Conservation (phyloP, 176 grass and related monocot species). For the Lolium perenne region DNA sequence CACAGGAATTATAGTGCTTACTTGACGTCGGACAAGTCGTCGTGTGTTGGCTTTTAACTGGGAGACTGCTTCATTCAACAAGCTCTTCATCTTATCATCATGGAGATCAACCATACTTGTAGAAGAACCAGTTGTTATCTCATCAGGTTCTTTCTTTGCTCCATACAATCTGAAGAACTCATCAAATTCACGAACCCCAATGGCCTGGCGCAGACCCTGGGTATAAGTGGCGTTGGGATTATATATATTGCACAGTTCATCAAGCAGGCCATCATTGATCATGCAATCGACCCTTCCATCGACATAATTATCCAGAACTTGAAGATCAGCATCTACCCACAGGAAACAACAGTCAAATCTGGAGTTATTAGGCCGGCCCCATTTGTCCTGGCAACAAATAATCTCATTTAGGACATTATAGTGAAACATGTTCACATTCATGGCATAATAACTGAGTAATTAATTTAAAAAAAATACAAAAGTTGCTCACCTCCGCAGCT, state of each 20-base stretch:
- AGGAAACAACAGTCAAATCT: conserved; percentile 87
- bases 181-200: conserved; percentile 93
- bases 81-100: conserved; percentile 57
- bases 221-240: conserved; percentile 73
- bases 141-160: conserved; percentile 40
- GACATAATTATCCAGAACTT: conserved; percentile 77
- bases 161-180: conserved; percentile 68
- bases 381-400: conserved; percentile 70
- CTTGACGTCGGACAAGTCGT: conserved; percentile 84
- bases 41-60: conserved; percentile 85
- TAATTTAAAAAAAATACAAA: not conserved
- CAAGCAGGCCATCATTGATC: conserved; percentile 74
- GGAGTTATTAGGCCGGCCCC: conserved; percentile 69
- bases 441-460: not conserved
- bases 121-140: conserved; percentile 11
- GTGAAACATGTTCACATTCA: conserved; percentile 8
- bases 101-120: conserved; percentile 34
- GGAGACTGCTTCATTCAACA: conserved; percentile 71
- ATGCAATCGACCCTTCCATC: conserved; percentile 79
- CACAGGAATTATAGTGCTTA: conserved; percentile 51
- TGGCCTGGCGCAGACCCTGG: conserved; percentile 76
- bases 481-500: conserved; percentile 60
- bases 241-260: conserved; percentile 79
- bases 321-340: conserved; percentile 86
- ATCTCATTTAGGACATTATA: conserved; percentile 34